These are phyloP conservation scores for Scheffersomyces cryptocercus DNA, from an alignment of 1,139 yeast species.

Conservation along the genomic window DNA sequence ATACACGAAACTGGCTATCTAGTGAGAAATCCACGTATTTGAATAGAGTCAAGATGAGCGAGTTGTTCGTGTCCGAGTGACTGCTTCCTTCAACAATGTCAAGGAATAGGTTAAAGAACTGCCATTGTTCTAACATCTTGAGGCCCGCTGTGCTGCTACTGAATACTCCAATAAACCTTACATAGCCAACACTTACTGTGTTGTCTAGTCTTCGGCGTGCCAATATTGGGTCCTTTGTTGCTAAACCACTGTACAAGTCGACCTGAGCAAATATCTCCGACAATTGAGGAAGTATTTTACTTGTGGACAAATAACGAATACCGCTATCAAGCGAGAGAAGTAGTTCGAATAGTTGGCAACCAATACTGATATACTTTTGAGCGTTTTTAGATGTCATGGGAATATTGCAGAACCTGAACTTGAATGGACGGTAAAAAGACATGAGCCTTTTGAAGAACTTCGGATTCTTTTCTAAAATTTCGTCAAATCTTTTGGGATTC, in stretches of 20 bases:
- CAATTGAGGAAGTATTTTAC: conserved; percentile 80
- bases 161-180: conserved; percentile 73
- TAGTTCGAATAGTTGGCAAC: conserved; percentile 69
- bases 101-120: conserved; percentile 76
- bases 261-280: conserved; percentile 87
- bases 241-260: conserved; percentile 76
- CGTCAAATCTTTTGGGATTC: conserved; percentile 74
- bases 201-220: conserved; percentile 58
- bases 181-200: conserved; percentile 75
- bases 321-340: conserved; percentile 69
- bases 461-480: conserved; percentile 68
- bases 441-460: conserved; percentile 82
- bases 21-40: conserved; percentile 59
- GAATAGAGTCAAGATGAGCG: conserved; percentile 57
- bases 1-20: conserved; percentile 68
- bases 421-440: conserved; percentile 90
- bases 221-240: conserved; percentile 73
- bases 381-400: conserved; percentile 41
- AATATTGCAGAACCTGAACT: conserved; percentile 73
- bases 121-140: conserved; percentile 74
- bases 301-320: conserved; percentile 62
- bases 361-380: conserved; percentile 63
- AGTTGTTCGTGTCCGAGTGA: conserved; percentile 46
- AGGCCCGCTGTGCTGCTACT: conserved; percentile 64
- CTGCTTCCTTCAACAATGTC: conserved; percentile 63